phyloP scores from a whole-genome alignment of 805 yeast genomes.

The Yarrowia bubula region DNA sequence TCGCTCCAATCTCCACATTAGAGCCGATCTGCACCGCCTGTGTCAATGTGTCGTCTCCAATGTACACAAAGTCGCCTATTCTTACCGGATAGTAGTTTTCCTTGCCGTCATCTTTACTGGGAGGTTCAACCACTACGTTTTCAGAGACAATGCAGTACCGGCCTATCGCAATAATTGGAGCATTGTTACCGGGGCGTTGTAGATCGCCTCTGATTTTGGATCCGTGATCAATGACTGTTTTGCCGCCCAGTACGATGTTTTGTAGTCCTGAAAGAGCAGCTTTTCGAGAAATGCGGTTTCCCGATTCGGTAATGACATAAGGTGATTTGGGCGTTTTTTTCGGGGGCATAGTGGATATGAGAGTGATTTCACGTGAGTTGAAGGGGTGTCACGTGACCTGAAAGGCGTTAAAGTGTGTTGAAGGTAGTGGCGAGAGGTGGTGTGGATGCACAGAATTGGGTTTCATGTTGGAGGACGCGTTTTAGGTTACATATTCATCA shows the following conservation, averaged over 20 bases:
- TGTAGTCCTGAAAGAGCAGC: slow-evolving; percentile 41
- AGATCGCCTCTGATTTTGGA: slow-evolving; percentile 41
- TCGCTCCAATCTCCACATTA: slow-evolving; percentile 40
- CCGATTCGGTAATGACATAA: slow-evolving; percentile 34
- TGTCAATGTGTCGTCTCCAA: slow-evolving; percentile 38
- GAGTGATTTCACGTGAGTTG: background rate
- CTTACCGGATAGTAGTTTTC: slow-evolving; percentile 37
- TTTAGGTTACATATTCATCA: too few species aligned
- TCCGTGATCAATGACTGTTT: slow-evolving; percentile 38
- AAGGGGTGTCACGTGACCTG: background rate
- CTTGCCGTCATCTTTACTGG: slow-evolving; percentile 28
- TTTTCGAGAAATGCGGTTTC: slow-evolving; percentile 40
- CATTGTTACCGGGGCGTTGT: slow-evolving; percentile 33
- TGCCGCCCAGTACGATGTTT: slow-evolving; percentile 42
- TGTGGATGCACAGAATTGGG: background rate
- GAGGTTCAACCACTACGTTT: background rate
- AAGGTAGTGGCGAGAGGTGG: background rate
- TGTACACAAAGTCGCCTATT: slow-evolving; percentile 42
- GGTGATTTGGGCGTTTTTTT: background rate
- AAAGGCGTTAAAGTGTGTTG: background rate
- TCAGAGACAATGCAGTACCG: slow-evolving; percentile 37
- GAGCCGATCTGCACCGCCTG: slow-evolving; percentile 45
- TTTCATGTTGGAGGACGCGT: background rate
- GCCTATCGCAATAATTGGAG: slow-evolving; percentile 42
- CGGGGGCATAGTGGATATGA: background rate